Percentiles rank a stretch among this genome's conserved stretches.
These are phyloP conservation scores for Sphagnurus paluster DNA, from an alignment of 1,284 basidiomycete species.

Conservation along the genomic window DNA sequence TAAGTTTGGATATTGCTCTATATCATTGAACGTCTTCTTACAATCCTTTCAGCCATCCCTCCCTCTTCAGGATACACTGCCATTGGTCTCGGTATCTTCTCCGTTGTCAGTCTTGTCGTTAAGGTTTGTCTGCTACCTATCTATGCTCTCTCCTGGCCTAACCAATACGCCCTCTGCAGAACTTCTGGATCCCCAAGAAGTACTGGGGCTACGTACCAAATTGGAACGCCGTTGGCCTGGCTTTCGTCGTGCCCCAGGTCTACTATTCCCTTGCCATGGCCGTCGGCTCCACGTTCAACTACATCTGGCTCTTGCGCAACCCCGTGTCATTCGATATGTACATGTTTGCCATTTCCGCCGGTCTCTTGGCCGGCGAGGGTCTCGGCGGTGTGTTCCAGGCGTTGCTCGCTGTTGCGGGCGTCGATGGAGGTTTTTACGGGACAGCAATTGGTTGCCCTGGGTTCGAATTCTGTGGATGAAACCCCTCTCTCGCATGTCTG, in stretches of 20 bases:
- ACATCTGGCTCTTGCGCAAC: constrained; percentile 49
- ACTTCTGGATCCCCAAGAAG: constrained; percentile 53
- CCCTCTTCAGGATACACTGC: constrained; percentile 63
- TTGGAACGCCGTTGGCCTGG: constrained; percentile 62
- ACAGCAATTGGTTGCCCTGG: constrained; percentile 53
- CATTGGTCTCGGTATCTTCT: constrained; percentile 54
- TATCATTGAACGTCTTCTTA: background rate
- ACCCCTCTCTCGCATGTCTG: too few species aligned
- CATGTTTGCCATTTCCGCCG: constrained; percentile 61
- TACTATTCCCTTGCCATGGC: constrained; percentile 55
- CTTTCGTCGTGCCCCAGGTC: constrained; percentile 52
- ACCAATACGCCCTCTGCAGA: constrained; percentile 25
- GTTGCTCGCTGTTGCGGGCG: constrained; percentile 48
- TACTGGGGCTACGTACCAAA: constrained; percentile 61
- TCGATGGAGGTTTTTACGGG: constrained; percentile 48
- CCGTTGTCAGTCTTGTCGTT: constrained; percentile 46
- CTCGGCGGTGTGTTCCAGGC: constrained; percentile 70
- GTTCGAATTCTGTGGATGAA: constrained; percentile 48
- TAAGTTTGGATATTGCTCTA: constrained; percentile 30
- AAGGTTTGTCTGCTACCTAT: constrained; percentile 32
- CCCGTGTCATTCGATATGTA: constrained; percentile 54
- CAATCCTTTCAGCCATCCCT: constrained; percentile 46
- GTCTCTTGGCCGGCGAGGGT: constrained; percentile 69
- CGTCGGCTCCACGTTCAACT: constrained; percentile 43
- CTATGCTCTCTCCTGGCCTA: too few species aligned